Conservation (phyloP, 2,329 filamentous ascomycete genomes). For the Parascedosporium putredinis region DNA sequence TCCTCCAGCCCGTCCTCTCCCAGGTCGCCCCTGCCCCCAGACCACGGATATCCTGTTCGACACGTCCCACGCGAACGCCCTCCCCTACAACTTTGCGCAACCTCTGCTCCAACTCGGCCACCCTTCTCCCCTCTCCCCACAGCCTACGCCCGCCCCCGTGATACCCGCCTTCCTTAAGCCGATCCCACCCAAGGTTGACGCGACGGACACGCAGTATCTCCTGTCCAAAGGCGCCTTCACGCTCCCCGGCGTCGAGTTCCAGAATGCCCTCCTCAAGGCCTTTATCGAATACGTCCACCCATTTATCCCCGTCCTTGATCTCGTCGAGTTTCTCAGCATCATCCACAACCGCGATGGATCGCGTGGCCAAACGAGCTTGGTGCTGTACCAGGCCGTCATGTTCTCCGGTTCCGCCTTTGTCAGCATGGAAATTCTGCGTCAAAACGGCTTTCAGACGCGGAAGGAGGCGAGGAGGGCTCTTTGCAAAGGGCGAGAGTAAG, state of each 20-base stretch:
- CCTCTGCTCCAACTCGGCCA: not conserved
- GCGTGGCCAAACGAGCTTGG: slow-evolving; percentile 45
- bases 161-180: slow-evolving; percentile 43
- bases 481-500: slow-evolving; percentile 50
- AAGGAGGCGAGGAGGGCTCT: slow-evolving; percentile 55
- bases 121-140: not conserved
- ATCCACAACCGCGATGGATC: slow-evolving; percentile 41
- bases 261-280: slow-evolving; percentile 50
- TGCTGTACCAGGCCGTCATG: slow-evolving; percentile 60
- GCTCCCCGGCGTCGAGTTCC: slow-evolving; percentile 43
- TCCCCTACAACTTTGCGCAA: not conserved
- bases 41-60: not conserved
- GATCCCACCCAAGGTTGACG: slow-evolving; percentile 44
- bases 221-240: slow-evolving; percentile 53
- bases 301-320: slow-evolving; percentile 54
- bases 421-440: slow-evolving; percentile 47
- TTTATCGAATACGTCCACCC: slow-evolving; percentile 58
- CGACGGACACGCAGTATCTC: slow-evolving; percentile 53
- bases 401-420: slow-evolving; percentile 56
- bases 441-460: slow-evolving; percentile 48
- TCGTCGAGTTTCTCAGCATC: slow-evolving; percentile 26
- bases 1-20: not conserved
- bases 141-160: slow-evolving; percentile 15
- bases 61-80: not conserved
- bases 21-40: not conserved